Evolutionary conservation across 2,329 filamentous ascomycete genomes (phyloP), one percentile per base, ranked within the genome.

Genomic region (Penicillium sp.): DNA sequence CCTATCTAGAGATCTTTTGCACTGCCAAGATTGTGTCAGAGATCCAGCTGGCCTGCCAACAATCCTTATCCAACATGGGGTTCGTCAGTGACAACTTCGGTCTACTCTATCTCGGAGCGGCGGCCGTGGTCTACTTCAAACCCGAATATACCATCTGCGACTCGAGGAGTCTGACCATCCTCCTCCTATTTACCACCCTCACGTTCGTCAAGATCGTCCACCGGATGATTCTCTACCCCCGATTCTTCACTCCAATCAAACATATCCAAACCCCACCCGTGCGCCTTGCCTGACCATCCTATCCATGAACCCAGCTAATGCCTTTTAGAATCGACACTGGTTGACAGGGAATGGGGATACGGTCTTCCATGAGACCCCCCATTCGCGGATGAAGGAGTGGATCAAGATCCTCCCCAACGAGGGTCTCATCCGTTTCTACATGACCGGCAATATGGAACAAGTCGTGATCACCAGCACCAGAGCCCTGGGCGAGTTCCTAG

Each of bases 401-500:
- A 62, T 77, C 15, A 70, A 77, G 34, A 72, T 70, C 2, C 68
- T 87, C 26, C 80, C 81, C 5, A 81, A 89, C 53, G 68, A 86
- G 18, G 85, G 84, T 2, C 54, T 89, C 13, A 79, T 90, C 39
- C 77, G 81, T 8, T 88, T 85, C 57, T 73, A 78, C 10, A 72
- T 76, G 18, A 56, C 81, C 9, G 73, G 82, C 44, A 86, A 86
- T 56, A 57, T 69, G 14, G 83, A 86, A 57, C 74, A 81, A 21
- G 51, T 87, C n/a, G 48, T 86, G 7, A 58, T 83, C 33, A 78
- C 76, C 2, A 78, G 70, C 2, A 73, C 83, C 14, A 83, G 83
- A 60, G 81, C 77, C 0, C 68, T 88, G n/a, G 74, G 77, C 4
- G 85, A 90, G 62, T 75, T 88, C 7, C 72, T 89, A 3, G 79